Evolutionary conservation across 2,329 filamentous ascomycete species (phyloP).

Genomic region (Endocalyx cinctus): DNA sequence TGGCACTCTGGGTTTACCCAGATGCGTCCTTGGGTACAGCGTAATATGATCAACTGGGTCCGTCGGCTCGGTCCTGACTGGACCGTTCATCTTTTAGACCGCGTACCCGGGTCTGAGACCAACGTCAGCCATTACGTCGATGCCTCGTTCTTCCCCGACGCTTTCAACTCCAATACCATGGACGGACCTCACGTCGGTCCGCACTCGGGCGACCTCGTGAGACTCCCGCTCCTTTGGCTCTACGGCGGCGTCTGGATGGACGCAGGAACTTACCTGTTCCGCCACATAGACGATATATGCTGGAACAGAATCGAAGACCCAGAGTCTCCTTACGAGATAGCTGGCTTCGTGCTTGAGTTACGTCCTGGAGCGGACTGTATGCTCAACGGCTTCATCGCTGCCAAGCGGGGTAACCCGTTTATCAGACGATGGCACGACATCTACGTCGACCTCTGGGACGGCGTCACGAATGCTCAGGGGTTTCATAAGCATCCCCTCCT

Average conservation of each 20-base stretch:
- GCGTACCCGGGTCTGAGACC: conserved; percentile 29
- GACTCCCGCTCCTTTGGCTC: conserved; percentile 34
- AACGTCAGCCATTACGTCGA: conserved; percentile 32
- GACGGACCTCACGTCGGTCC: conserved; percentile 36
- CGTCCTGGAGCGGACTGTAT: conserved; percentile 20
- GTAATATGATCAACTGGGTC: conserved; percentile 36
- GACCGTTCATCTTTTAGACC: conserved; percentile 37
- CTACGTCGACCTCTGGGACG: conserved; percentile 32
- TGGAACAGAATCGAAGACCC: conserved; percentile 36
- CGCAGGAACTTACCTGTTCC: conserved; percentile 36
- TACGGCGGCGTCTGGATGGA: conserved; percentile 42
- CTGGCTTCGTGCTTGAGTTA: conserved; percentile 23
- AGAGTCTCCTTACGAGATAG: conserved; percentile 28
- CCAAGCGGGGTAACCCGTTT: conserved; percentile 36
- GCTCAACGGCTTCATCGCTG: conserved; percentile 39
- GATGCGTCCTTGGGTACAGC: conserved; percentile 30
- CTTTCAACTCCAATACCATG: conserved; percentile 39
- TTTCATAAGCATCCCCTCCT: conserved; percentile 30
- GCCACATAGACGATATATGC: conserved; percentile 36
- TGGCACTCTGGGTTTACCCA: conserved; percentile 32
- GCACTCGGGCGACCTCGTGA: conserved; percentile 43
- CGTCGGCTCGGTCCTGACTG: conserved; percentile 30
- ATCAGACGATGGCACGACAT: conserved; percentile 38
- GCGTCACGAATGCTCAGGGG: conserved; percentile 22
- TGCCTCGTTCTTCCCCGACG: conserved; percentile 31